Conservation (phyloP, 345 rosid species). For the Combretum micranthum region DNA sequence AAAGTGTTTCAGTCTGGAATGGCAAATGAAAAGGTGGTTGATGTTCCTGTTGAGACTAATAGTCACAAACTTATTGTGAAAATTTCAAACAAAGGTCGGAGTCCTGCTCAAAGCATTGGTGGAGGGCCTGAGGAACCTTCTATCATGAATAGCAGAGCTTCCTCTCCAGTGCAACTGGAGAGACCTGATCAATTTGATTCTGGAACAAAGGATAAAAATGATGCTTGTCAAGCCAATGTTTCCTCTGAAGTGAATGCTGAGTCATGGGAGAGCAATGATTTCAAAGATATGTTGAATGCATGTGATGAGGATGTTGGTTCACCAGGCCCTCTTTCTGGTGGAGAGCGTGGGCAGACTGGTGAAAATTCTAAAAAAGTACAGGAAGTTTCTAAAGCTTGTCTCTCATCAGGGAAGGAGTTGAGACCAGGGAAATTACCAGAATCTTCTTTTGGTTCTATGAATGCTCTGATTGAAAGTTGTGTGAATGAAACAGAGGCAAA, state of each 20-base stretch:
- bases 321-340: constrained; percentile 32
- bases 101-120: constrained; percentile 61
- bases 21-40: constrained; percentile 45
- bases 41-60: constrained; percentile 48
- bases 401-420: constrained; percentile 35
- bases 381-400: constrained; percentile 34
- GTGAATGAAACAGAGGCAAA: constrained; percentile 56
- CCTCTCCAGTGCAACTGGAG: constrained; percentile 50
- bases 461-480: constrained; percentile 90
- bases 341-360: constrained; percentile 30
- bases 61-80: constrained; percentile 66
- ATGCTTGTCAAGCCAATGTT: constrained; percentile 29
- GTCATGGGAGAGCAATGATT: constrained; percentile 60
- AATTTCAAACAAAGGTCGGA: constrained; percentile 62
- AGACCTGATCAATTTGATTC: constrained; percentile 51
- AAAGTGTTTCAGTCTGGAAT: constrained; percentile 41
- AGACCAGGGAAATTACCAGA: constrained; percentile 48
- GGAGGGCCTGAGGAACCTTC: constrained; percentile 72
- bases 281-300: constrained; percentile 38
- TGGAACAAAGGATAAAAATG: constrained; percentile 36
- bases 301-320: constrained; percentile 49
- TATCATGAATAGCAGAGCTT: constrained; percentile 41
- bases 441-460: constrained; percentile 58
- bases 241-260: constrained; percentile 39
- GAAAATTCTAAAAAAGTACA: constrained; percentile 32